Evolutionary conservation across 441 rosid species (phyloP).

Genomic region (Euphorbia celastroides): DNA sequence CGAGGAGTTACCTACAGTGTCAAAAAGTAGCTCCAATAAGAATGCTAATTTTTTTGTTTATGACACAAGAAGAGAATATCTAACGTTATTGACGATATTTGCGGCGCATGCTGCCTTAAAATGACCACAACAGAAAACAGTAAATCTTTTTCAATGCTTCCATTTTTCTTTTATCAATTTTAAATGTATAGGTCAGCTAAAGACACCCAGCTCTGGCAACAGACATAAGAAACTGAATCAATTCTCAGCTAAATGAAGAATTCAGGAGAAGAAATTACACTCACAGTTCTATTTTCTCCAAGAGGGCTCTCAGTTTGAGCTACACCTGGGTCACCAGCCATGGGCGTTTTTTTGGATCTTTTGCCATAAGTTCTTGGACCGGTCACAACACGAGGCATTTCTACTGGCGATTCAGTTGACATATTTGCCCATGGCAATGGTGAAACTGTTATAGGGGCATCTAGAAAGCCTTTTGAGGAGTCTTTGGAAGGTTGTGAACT

Average conservation of each 20-base stretch:
- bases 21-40: conserved; percentile 3
- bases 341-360: conserved; percentile 21
- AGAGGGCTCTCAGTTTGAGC: conserved; percentile 22
- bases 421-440: conserved; percentile 15
- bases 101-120: background rate
- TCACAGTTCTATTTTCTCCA: conserved; percentile 28
- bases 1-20: conserved; percentile 2
- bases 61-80: background rate
- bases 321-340: conserved; percentile 18
- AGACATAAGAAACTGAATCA: background rate
- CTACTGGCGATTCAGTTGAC: conserved; percentile 23
- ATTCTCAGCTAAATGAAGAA: conserved; percentile 5
- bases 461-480: conserved; percentile 17
- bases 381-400: conserved; percentile 16
- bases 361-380: conserved; percentile 21
- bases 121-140: background rate
- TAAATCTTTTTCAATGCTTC: background rate
- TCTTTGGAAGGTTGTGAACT: conserved; percentile 17
- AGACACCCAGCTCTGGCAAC: background rate
- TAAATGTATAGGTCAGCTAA: background rate
- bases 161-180: background rate
- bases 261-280: conserved; percentile 25
- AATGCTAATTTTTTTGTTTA: background rate
- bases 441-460: conserved; percentile 19
- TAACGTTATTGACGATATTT: conserved; percentile 1